Conservation (phyloP, 2,329 filamentous ascomycete genomes). For the Calonectria multiphialidica region DNA sequence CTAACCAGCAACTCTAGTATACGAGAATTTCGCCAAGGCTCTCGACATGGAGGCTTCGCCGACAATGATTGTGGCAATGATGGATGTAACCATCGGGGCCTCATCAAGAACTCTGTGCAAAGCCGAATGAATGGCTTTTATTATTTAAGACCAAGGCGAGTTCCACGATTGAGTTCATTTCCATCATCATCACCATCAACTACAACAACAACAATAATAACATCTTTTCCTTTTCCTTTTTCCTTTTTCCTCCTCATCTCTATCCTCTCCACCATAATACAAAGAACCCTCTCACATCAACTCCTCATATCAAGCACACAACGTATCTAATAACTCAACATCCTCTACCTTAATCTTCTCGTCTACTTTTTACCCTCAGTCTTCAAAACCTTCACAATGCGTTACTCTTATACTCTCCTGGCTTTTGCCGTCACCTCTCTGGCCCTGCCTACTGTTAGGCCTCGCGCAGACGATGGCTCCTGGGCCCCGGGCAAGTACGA, state of each 20-base stretch:
- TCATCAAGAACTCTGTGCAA: background rate
- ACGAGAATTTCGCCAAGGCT: background rate
- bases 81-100: background rate
- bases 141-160: background rate
- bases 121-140: background rate
- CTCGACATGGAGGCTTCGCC: background rate
- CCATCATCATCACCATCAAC: background rate
- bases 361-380: background rate
- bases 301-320: background rate
- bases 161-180: background rate
- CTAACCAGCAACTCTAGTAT: background rate
- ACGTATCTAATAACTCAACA: background rate
- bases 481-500: slow-evolving; percentile 4
- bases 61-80: background rate
- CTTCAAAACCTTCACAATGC: background rate
- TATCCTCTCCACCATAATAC: background rate
- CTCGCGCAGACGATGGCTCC: background rate
- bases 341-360: background rate
- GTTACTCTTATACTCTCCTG: background rate
- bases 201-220: background rate
- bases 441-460: background rate
- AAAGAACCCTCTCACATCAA: background rate
- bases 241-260: background rate
- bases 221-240: background rate
- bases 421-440: background rate